phyloP scores from a whole-genome alignment of 768 basidiomycete species.

The Podaxis rugospora region DNA sequence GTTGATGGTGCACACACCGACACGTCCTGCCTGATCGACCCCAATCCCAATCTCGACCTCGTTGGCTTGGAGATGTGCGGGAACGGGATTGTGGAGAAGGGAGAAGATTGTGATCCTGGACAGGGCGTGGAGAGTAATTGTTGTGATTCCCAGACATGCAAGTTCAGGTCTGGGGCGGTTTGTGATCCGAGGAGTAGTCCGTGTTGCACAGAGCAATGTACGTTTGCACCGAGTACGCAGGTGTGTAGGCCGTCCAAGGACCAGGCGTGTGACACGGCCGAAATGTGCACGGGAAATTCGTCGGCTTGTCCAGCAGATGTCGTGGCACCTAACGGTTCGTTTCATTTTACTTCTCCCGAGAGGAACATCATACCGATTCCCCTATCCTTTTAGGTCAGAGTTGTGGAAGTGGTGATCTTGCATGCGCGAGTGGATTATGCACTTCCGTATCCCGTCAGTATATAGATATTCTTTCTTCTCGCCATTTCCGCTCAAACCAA shows the following conservation, averaged over 20 bases:
- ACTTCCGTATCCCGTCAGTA: constrained; percentile 65
- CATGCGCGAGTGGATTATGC: constrained; percentile 76
- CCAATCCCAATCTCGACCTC: constrained; percentile 37
- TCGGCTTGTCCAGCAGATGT: constrained; percentile 68
- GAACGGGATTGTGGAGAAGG: constrained; percentile 77
- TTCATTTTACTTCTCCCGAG: not conserved
- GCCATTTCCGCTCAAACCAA: constrained; percentile 15
- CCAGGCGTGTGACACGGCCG: constrained; percentile 60
- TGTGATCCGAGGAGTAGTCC: constrained; percentile 76
- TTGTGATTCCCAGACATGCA: constrained; percentile 73
- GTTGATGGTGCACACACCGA: constrained; percentile 39
- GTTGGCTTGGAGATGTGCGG: constrained; percentile 74
- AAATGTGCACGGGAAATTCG: constrained; percentile 73
- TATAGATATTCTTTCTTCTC: constrained; percentile 8
- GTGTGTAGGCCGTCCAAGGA: constrained; percentile 73
- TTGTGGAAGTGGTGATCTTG: constrained; percentile 60
- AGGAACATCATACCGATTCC: not conserved
- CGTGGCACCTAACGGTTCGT: constrained; percentile 56
- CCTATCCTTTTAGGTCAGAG: constrained; percentile 40
- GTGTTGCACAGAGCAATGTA: constrained; percentile 71
- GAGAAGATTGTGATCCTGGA: constrained; percentile 89
- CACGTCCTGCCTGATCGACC: constrained; percentile 65
- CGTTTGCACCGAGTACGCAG: constrained; percentile 60
- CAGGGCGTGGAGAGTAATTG: constrained; percentile 54
- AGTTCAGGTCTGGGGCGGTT: constrained; percentile 63